Evolutionary conservation across 768 basidiomycete genomes (phyloP).

Genomic region (Amanita polypyramis): DNA sequence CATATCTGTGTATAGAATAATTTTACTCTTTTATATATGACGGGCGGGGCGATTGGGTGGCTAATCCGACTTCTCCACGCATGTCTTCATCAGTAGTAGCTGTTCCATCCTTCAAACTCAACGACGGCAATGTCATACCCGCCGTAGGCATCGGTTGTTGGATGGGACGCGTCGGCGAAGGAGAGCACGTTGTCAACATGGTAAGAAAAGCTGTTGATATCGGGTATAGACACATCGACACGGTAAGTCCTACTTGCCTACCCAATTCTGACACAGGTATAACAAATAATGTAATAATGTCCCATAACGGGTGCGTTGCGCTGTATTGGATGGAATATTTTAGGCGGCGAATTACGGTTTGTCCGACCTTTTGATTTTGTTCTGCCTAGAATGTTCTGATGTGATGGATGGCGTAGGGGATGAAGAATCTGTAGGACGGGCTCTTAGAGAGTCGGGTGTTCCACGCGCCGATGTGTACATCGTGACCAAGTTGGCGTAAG

Average conservation of each 20-base stretch:
- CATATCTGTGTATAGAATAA: no score
- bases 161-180: slow-evolving; percentile 26
- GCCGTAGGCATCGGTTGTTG: slow-evolving; percentile 26
- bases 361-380: background rate
- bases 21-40: no score
- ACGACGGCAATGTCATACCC: slow-evolving; percentile 20
- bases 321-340: no score
- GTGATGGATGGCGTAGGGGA: slow-evolving; percentile 13
- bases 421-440: slow-evolving; percentile 27
- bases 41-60: no score
- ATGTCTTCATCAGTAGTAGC: background rate
- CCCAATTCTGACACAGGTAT: background rate
- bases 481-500: slow-evolving; percentile 30
- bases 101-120: slow-evolving; percentile 14
- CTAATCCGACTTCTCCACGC: no score
- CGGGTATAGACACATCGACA: slow-evolving; percentile 27
- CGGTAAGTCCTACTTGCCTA: slow-evolving; percentile 14
- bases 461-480: slow-evolving; percentile 28
- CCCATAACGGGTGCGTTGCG: no score
- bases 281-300: no score
- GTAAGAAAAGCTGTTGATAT: slow-evolving; percentile 25
- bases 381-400: background rate
- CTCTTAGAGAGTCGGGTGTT: slow-evolving; percentile 27
- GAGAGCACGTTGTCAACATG: slow-evolving; percentile 30
- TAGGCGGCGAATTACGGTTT: slow-evolving; percentile 9